Evolutionary conservation across 345 rosid species (phyloP), one percentile per base, ranked within the genome.

Genomic region (Microcos paniculata): DNA sequence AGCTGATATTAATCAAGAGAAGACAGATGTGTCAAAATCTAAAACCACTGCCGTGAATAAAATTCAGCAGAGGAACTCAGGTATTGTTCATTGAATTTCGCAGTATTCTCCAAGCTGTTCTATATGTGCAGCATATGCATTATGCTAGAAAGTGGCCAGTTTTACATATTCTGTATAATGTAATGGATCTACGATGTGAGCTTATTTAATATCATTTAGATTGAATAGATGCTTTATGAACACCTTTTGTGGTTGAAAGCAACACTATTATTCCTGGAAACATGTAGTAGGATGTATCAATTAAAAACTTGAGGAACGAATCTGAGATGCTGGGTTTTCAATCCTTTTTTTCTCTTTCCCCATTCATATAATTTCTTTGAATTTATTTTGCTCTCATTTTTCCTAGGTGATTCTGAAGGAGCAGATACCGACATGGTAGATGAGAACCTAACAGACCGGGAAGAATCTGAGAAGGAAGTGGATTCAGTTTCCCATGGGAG

Each of bases 381-480:
- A 66, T 33, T 15, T 24, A 13, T 56, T 12, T 38, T 23, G 72
- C 48, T 53, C n/a, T 42, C 38, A 3, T 45, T 81, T 35, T 65
- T 55, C 53, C 67, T 72, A 84, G 91, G 76, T 82, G 80, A 82
- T 80, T 85, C 86, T 76, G 79, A 74, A 49, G 90, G 80, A 58
- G 84, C 79, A 75, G 73, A 72, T 76, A 70, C 73, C 18, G 84
- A 77, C 70, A 79, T 74, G 73, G 77, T 62, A 75, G 85, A 78
- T 21, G 85, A 81, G 78, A 75, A 70, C 57, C 78, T 42, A 52
- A 77, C 61, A 51, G 85, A 75, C 19, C 56, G 70, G 71, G 82
- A 80, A 76, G 85, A 81, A 78, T 83, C 89, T 73, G 84, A 80
- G 13, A 83, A 81, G 80, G 89, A 88, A 71, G 72, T 31, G 75